phyloP scores from a whole-genome alignment of 2,329 filamentous ascomycete genomes.

The Bisporella sp. region DNA sequence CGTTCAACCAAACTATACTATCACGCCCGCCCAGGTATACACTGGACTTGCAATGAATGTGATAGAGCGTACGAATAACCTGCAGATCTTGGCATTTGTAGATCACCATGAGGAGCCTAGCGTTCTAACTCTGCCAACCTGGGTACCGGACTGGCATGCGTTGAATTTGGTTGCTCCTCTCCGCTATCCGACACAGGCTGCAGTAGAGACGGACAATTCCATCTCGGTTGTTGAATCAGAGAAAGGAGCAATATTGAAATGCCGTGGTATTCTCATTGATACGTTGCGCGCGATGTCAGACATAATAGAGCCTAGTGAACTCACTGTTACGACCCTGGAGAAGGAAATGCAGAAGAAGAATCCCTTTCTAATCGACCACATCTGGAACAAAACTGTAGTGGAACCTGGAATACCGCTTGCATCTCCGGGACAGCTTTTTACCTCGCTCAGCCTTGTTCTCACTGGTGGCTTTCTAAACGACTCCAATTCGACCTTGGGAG shows the following conservation, averaged over 20 bases:
- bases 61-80: conserved; percentile 5
- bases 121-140: conserved; percentile 5
- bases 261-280: conserved; percentile 7
- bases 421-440: conserved; percentile 2
- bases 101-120: conserved; percentile 11
- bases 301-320: conserved; percentile 8
- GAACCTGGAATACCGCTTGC: conserved; percentile 1
- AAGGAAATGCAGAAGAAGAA: conserved; percentile 8
- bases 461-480: conserved; percentile 5
- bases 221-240: conserved; percentile 1
- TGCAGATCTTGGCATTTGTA: conserved; percentile 9
- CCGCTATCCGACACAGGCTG: conserved; percentile 4
- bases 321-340: conserved; percentile 7
- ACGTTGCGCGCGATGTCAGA: conserved; percentile 6
- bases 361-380: conserved; percentile 10
- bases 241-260: conserved; percentile 4
- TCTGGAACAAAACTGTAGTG: conserved; percentile 5
- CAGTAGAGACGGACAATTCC: neutral
- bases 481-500: conserved; percentile 4
- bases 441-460: conserved; percentile 6
- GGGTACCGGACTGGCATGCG: conserved; percentile 13
- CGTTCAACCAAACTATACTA: conserved; percentile 9
- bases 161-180: conserved; percentile 8
- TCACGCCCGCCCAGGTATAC: conserved; percentile 5
- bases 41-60: conserved; percentile 7